Evolutionary conservation across 208 protist genomes (phyloP).

Genomic region (Leptomonas pyrrhocoris): DNA sequence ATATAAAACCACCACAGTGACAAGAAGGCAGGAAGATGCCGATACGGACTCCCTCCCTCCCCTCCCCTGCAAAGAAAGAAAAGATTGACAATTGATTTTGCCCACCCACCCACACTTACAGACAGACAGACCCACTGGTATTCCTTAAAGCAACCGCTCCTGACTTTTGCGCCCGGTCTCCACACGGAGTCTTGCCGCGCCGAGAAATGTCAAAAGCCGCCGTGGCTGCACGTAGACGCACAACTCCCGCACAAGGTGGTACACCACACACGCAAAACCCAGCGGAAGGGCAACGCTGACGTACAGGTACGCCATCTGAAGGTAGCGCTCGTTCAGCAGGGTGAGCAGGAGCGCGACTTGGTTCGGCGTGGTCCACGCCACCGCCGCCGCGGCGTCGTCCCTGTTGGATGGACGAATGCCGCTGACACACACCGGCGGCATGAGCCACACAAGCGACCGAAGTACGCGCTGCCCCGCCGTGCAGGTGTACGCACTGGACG

Average conservation of each 20-base stretch:
- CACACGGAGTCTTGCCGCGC: neutral
- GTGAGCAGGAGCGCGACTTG: slow-evolving; percentile 30
- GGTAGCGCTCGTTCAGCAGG: slow-evolving; percentile 13
- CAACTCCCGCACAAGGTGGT: slow-evolving; percentile 13
- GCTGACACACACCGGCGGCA: slow-evolving; percentile 8
- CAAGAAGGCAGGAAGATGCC: too few species aligned
- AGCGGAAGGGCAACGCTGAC: slow-evolving; percentile 20
- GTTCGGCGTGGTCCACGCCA: slow-evolving; percentile 12
- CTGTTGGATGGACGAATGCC: neutral
- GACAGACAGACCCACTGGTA: too few species aligned
- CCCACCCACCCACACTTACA: too few species aligned
- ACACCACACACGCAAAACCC: slow-evolving; percentile 9
- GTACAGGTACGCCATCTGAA: slow-evolving; percentile 32
- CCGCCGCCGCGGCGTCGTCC: neutral
- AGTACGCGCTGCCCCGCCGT: slow-evolving; percentile 3
- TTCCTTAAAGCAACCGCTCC: slow-evolving; percentile 5
- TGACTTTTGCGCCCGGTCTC: neutral
- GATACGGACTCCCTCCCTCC: too few species aligned
- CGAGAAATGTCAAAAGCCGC: slow-evolving; percentile 6
- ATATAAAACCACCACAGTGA: too few species aligned
- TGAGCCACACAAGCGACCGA: slow-evolving; percentile 1
- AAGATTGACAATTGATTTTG: too few species aligned
- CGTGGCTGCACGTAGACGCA: slow-evolving; percentile 6
- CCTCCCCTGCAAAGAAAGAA: too few species aligned
- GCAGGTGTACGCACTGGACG: slow-evolving; percentile 9